phyloP scores from a whole-genome alignment of 768 basidiomycete species.

The Gymnopilus junonius region DNA sequence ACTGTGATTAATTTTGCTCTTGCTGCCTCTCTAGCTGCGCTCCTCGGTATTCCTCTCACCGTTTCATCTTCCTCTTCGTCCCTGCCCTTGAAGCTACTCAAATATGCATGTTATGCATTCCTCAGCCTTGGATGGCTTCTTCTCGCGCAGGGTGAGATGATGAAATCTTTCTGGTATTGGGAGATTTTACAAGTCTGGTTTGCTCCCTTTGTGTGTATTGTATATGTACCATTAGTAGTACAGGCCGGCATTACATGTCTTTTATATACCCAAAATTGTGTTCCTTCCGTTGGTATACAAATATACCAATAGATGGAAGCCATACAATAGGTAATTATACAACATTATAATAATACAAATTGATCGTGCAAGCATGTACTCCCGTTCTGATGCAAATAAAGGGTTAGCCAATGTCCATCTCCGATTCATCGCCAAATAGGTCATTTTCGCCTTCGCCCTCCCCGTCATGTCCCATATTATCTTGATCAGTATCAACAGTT shows the following conservation, averaged over 20 bases:
- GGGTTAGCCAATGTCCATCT: conserved; percentile 39
- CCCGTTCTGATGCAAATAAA: neutral
- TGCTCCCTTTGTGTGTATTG: conserved; percentile 78
- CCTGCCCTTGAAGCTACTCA: conserved; percentile 26
- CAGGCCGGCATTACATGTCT: conserved; percentile 69
- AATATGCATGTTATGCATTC: conserved; percentile 44
- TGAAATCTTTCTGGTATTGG: conserved; percentile 73
- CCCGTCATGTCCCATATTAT: conserved; percentile 35
- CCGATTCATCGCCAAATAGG: conserved; percentile 56
- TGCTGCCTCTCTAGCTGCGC: conserved; percentile 68
- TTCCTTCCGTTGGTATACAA: too few relatives aligned
- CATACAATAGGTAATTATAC: neutral
- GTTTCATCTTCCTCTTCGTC: conserved; percentile 38
- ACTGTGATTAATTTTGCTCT: conserved; percentile 94
- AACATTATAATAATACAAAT: neutral
- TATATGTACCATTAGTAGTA: conserved; percentile 75
- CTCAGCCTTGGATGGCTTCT: conserved; percentile 67
- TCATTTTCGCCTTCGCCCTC: conserved; percentile 40
- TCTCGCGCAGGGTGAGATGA: conserved; percentile 46
- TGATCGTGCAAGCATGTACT: too few relatives aligned
- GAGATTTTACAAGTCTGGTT: conserved; percentile 83
- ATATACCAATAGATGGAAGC: too few relatives aligned
- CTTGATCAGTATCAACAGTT: conserved; percentile 40
- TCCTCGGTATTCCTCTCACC: conserved; percentile 70
- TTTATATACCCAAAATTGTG: conserved; percentile 22